phyloP scores from a whole-genome alignment of 352 stramenopile genomes.

The Blastocystis sp. region DNA sequence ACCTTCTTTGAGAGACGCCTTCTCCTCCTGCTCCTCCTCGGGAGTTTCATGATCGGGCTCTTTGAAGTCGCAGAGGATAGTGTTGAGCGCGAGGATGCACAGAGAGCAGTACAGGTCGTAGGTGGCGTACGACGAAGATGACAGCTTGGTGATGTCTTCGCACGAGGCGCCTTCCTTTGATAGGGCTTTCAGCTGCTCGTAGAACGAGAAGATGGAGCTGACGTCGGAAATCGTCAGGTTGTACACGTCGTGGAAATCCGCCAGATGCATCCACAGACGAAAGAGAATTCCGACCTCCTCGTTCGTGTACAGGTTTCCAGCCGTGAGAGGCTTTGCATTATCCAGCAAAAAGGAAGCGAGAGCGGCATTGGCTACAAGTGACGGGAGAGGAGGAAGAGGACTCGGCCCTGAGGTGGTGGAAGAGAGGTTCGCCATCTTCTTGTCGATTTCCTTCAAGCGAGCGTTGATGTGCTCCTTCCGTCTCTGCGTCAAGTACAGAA shows the following conservation, averaged over 20 bases:
- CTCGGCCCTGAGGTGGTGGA: background rate
- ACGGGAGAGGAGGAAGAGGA: background rate
- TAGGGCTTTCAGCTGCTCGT: background rate
- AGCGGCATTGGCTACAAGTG: background rate
- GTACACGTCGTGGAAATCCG: conserved; percentile 3
- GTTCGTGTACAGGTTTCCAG: background rate
- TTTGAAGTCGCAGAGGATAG: conserved; percentile 1
- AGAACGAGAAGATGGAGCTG: conserved; percentile 3
- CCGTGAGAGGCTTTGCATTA: background rate
- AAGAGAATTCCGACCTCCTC: background rate
- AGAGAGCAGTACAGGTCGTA: background rate
- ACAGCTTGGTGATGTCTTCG: background rate
- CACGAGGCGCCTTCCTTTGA: background rate
- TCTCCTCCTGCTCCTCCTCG: background rate
- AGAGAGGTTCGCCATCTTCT: background rate
- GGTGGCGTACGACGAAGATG: too few relatives aligned
- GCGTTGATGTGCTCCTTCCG: background rate
- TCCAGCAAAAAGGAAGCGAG: background rate
- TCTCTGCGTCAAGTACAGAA: too few relatives aligned
- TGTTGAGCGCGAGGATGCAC: background rate
- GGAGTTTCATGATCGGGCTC: background rate
- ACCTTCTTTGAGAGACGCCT: background rate
- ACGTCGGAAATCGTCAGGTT: background rate
- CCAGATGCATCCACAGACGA: conserved; percentile 3
- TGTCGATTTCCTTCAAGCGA: background rate